Conservation (phyloP, 768 basidiomycete genomes). For the Tricholoma furcatifolium region DNA sequence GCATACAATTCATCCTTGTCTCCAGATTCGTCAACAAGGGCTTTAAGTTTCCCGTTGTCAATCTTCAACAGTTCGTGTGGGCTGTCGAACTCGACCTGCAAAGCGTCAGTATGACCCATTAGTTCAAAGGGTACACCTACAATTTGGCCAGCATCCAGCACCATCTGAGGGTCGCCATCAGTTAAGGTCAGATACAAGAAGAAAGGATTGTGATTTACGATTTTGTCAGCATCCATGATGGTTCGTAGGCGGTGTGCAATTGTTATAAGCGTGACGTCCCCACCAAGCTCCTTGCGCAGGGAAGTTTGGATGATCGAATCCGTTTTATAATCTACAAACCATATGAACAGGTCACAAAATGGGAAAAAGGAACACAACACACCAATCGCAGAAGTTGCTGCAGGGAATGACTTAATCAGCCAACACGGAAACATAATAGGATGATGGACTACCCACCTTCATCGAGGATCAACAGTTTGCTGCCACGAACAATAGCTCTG, state of each 20-base stretch:
- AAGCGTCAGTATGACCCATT: neutral
- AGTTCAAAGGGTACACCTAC: conserved; percentile 25
- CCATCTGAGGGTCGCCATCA: conserved; percentile 35
- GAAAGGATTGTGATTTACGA: conserved; percentile 32
- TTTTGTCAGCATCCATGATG: conserved; percentile 65
- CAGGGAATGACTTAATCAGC: conserved; percentile 30
- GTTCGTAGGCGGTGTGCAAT: conserved; percentile 73
- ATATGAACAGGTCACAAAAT: neutral
- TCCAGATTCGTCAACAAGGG: conserved; percentile 58
- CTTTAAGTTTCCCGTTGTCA: conserved; percentile 47
- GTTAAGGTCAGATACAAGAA: neutral
- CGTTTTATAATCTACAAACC: conserved; percentile 51
- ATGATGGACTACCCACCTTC: conserved; percentile 41
- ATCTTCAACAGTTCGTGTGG: conserved; percentile 53
- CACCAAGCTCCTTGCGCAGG: conserved; percentile 60
- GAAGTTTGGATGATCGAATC: conserved; percentile 71
- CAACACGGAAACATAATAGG: conserved; percentile 27
- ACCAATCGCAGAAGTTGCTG: conserved; percentile 51
- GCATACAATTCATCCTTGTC: conserved; percentile 48
- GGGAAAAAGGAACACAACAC: conserved; percentile 2
- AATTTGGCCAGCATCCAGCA: conserved; percentile 54
- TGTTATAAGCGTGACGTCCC: conserved; percentile 60
- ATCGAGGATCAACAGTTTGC: conserved; percentile 60
- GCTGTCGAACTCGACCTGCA: conserved; percentile 53
- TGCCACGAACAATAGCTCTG: conserved; percentile 57